Conservation (phyloP, 1,284 basidiomycete species). For the Inonotus obliquus region DNA sequence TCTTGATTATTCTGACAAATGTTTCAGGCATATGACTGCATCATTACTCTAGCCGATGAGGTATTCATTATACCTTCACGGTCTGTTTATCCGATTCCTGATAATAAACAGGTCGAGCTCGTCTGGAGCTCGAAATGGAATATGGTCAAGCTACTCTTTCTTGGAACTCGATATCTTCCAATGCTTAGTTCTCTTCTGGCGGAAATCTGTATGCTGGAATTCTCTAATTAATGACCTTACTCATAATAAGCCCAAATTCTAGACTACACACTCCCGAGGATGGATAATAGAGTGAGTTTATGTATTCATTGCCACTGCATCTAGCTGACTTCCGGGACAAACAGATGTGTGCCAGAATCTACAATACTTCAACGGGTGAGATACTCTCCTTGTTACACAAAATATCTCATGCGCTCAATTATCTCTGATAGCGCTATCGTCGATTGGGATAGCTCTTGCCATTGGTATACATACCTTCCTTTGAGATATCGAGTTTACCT, state of each 20-base stretch:
- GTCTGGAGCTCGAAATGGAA: neutral
- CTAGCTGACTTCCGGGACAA: neutral
- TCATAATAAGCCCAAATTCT: neutral
- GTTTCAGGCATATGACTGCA: neutral
- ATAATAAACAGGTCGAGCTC: neutral
- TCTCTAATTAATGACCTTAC: neutral
- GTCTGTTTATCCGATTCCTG: neutral
- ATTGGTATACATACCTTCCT: neutral
- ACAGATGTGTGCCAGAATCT: neutral
- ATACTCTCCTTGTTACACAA: neutral
- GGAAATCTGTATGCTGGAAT: neutral
- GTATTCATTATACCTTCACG: neutral
- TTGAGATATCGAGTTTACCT: neutral
- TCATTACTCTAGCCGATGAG: neutral
- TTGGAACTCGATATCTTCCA: neutral
- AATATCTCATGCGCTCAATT: neutral
- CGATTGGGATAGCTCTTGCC: neutral
- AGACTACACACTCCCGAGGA: neutral
- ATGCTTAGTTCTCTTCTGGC: neutral
- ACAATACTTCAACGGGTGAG: neutral
- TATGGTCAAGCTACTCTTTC: neutral
- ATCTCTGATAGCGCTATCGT: neutral
- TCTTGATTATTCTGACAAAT: neutral
- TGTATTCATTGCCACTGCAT: neutral
- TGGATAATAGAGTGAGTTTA: neutral